Evolutionary conservation across 305 asterid genomes (phyloP).

Genomic region (Stenogyne calaminthoides): DNA sequence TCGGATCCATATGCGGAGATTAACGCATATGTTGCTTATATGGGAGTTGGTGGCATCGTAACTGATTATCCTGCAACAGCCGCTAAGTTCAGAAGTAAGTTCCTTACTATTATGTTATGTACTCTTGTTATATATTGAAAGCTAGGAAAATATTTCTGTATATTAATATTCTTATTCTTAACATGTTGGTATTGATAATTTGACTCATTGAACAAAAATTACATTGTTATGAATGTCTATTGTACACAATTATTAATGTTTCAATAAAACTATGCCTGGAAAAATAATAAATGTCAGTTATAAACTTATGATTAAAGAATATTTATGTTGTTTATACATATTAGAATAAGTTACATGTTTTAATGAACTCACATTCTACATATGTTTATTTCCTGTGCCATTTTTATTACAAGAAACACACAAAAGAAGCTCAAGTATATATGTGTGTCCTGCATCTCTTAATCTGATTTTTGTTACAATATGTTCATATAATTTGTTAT

Average conservation of each 20-base stretch:
- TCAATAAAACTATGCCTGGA: background rate
- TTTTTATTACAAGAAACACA: background rate
- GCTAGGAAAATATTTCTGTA: background rate
- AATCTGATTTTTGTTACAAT: background rate
- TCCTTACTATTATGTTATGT: background rate
- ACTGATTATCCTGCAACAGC: constrained; percentile 79
- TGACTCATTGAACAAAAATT: background rate
- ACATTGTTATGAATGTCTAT: background rate
- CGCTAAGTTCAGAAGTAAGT: constrained; percentile 76
- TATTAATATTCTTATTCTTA: background rate
- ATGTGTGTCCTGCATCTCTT: background rate
- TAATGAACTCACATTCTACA: background rate
- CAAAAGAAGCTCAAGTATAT: background rate
- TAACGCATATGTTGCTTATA: constrained; percentile 34
- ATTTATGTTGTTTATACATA: background rate
- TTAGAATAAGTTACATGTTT: background rate
- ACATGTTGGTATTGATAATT: background rate
- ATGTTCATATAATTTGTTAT: background rate
- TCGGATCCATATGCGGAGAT: constrained; percentile 73
- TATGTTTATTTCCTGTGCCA: background rate
- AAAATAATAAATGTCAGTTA: too few relatives aligned
- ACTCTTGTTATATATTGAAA: background rate
- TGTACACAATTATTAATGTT: too few relatives aligned
- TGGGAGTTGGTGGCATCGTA: constrained; percentile 55
- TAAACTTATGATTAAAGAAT: background rate